Percentiles rank a stretch among this genome's conserved stretches.
phyloP scores from a whole-genome alignment of 805 yeast genomes.

The Wickerhamomyces tratensis region DNA sequence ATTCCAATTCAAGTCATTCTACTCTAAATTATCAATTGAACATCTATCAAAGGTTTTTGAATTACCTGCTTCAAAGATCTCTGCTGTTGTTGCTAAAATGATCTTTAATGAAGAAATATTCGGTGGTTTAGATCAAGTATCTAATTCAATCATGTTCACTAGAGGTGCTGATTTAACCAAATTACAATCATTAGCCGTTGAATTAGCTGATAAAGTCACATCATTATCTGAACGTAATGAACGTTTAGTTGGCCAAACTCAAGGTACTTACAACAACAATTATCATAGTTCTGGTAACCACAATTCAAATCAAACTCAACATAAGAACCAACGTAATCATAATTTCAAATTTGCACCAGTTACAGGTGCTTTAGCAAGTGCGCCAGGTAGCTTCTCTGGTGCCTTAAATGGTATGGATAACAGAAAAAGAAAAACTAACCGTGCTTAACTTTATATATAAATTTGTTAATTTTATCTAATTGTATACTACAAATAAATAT shows the following conservation, averaged over 20 bases:
- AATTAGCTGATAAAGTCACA: constrained; percentile 72
- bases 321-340: constrained; percentile 19
- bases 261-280: constrained; percentile 11
- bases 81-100: constrained; percentile 62
- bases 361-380: constrained; percentile 23
- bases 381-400: constrained; percentile 25
- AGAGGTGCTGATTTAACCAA: constrained; percentile 74
- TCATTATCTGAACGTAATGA: constrained; percentile 79
- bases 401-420: constrained; percentile 27
- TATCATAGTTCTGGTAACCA: constrained; percentile 7
- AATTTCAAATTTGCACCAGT: constrained; percentile 21
- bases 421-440: constrained; percentile 16
- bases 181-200: constrained; percentile 80
- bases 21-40: constrained; percentile 60
- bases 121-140: constrained; percentile 64
- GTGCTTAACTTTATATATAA: constrained; percentile 5
- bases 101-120: constrained; percentile 68
- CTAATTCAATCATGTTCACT: constrained; percentile 54
- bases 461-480: not conserved
- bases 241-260: constrained; percentile 53
- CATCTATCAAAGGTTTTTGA: constrained; percentile 62
- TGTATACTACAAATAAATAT: not conserved
- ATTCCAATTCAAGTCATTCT: constrained; percentile 72
- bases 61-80: constrained; percentile 44
- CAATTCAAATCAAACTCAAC: constrained; percentile 11